Percentiles rank a stretch among this genome's conserved stretches.
Evolutionary conservation across 1,139 yeast species (phyloP).

Genomic region (Candida frijolesensis): DNA sequence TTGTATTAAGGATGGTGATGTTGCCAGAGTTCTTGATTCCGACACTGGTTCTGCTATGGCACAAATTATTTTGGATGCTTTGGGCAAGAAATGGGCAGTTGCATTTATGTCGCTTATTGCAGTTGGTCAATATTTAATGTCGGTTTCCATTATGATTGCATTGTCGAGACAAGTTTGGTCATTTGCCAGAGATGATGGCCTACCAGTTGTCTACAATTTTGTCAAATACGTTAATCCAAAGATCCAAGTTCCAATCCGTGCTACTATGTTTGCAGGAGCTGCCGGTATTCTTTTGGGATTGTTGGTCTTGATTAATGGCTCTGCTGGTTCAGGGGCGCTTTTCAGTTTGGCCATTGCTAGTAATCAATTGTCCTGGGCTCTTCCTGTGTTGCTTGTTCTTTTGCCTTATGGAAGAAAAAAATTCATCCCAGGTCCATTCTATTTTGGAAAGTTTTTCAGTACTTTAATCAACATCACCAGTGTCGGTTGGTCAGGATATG

Average conservation of each 20-base stretch:
- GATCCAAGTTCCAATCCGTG: conserved; percentile 59
- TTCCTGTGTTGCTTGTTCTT: conserved; percentile 31
- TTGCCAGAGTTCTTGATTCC: conserved; percentile 42
- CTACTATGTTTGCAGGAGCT: conserved; percentile 55
- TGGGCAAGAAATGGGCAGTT: conserved; percentile 72
- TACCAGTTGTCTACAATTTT: conserved; percentile 43
- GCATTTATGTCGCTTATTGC: conserved; percentile 64
- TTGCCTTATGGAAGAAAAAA: conserved; percentile 43
- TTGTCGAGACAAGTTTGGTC: conserved; percentile 45
- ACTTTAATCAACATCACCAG: conserved; percentile 30
- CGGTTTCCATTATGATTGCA: conserved; percentile 38
- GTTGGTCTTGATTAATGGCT: conserved; percentile 56
- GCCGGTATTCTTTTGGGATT: conserved; percentile 55
- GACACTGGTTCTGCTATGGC: conserved; percentile 62
- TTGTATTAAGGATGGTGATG: conserved; percentile 54
- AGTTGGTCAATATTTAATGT: conserved; percentile 68
- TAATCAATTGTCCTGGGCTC: conserved; percentile 43
- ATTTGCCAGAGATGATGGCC: conserved; percentile 43
- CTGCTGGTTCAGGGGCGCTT: conserved; percentile 59
- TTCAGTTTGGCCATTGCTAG: conserved; percentile 53
- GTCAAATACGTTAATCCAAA: conserved; percentile 56
- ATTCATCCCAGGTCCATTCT: conserved; percentile 67
- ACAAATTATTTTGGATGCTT: conserved; percentile 62
- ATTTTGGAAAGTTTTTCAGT: conserved; percentile 53
- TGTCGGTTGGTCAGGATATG: conserved; percentile 29